Evolutionary conservation across 805 yeast species (phyloP).

Genomic region (Kodamaea kakaduensis): DNA sequence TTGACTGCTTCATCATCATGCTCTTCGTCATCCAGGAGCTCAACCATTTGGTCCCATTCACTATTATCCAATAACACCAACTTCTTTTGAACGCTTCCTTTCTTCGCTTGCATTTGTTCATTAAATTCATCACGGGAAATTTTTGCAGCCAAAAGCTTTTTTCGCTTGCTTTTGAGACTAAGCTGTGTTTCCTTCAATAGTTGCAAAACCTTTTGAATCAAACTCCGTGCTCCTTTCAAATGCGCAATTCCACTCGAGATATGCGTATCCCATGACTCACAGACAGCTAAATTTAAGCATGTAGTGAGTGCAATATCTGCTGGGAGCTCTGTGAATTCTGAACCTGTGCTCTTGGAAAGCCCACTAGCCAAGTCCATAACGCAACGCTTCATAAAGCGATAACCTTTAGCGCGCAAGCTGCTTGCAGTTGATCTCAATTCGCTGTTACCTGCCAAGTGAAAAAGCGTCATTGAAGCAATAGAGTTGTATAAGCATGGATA

Average conservation of each 20-base stretch:
- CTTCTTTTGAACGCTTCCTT: conserved; percentile 17
- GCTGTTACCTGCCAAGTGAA: conserved; percentile 44
- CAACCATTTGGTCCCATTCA: conserved; percentile 31
- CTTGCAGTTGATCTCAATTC: conserved; percentile 42
- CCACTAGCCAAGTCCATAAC: conserved; percentile 59
- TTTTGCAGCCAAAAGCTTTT: conserved; percentile 10
- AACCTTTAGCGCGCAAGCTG: conserved; percentile 46
- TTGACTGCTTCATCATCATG: background rate
- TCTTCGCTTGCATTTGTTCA: conserved; percentile 6
- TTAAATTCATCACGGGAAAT: conserved; percentile 8
- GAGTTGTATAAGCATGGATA: conserved; percentile 59
- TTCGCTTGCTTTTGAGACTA: conserved; percentile 11
- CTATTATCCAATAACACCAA: conserved; percentile 28
- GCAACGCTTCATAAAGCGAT: conserved; percentile 55
- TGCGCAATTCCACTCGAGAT: conserved; percentile 67
- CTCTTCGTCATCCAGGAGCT: conserved; percentile 4
- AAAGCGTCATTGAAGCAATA: conserved; percentile 62
- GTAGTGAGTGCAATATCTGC: conserved; percentile 66
- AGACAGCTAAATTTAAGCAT: conserved; percentile 57
- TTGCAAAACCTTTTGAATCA: conserved; percentile 47
- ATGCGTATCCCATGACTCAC: conserved; percentile 68
- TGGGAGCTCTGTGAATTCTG: conserved; percentile 32
- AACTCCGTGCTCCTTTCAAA: conserved; percentile 60
- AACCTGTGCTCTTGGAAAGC: conserved; percentile 27
- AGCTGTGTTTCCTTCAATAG: conserved; percentile 26